A percentile compares a stretch with the other conserved stretches of the same genome.
Conservation (phyloP, 1,284 basidiomycete genomes). For the Rugosomyces carneus region DNA sequence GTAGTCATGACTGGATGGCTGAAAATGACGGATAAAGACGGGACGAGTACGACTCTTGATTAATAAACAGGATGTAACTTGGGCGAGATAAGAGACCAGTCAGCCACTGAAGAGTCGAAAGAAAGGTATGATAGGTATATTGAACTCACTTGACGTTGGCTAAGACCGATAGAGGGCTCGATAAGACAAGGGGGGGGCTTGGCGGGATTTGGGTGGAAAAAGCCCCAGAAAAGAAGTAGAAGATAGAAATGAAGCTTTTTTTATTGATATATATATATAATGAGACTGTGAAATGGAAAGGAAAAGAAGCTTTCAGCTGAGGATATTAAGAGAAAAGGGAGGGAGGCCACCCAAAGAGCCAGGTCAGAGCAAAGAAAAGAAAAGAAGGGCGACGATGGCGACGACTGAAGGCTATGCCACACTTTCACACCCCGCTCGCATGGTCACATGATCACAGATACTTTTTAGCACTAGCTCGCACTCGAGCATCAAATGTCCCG, state of each 20-base stretch:
- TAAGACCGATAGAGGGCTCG: conserved; percentile 6
- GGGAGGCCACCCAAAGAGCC: conserved; percentile 22
- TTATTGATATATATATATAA: conserved; percentile 16
- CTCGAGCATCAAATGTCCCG: conserved; percentile 72
- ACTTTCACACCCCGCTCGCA: conserved; percentile 10
- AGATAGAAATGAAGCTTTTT: conserved; percentile 14
- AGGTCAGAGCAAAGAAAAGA: conserved; percentile 23
- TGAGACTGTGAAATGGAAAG: conserved; percentile 20
- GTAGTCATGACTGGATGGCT: conserved; percentile 48
- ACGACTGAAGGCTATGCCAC: conserved; percentile 9
- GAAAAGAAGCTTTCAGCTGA: conserved; percentile 21
- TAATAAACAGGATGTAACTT: conserved; percentile 31
- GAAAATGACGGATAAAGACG: conserved; percentile 28
- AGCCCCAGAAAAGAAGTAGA: conserved; percentile 17
- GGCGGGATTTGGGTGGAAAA: conserved; percentile 11
- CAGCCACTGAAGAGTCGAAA: conserved; percentile 2
- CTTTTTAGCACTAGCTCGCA: conserved; percentile 84
- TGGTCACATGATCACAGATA: conserved; percentile 50
- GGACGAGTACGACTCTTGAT: conserved; percentile 26
- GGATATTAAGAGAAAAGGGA: conserved; percentile 28
- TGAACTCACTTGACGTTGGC: conserved; percentile 4
- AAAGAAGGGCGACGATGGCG: conserved; percentile 17
- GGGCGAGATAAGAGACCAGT: neutral
- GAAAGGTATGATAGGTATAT: neutral
- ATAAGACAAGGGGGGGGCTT: conserved; percentile 6